Percentiles rank a stretch among this genome's conserved stretches.
Evolutionary conservation across 2,329 filamentous ascomycete genomes (phyloP).

Genomic region (Fusarium graminum): DNA sequence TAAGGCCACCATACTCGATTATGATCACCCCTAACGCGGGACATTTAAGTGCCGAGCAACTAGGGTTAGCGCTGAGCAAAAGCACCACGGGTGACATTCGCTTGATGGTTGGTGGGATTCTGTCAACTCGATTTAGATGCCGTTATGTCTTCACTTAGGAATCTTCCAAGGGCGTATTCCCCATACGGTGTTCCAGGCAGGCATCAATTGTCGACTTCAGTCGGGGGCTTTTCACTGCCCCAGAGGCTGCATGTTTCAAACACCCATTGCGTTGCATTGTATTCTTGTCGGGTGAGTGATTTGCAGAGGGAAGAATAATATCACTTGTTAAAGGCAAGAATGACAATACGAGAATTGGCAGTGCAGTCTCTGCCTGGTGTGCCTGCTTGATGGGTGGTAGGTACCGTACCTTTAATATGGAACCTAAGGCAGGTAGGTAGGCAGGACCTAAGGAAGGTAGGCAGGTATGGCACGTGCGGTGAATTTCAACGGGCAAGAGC

Average conservation of each 20-base stretch:
- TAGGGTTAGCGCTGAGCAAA: conserved; percentile 37
- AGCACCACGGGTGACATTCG: conserved; percentile 32
- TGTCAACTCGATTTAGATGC: conserved; percentile 2
- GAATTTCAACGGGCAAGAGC: conserved; percentile 14
- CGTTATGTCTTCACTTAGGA: not conserved
- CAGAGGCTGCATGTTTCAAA: conserved; percentile 21
- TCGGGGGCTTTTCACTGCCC: conserved; percentile 7
- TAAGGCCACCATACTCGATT: conserved; percentile 17
- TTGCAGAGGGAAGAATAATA: conserved; percentile 1
- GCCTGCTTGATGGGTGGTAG: conserved; percentile 28
- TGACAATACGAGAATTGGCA: conserved; percentile 16
- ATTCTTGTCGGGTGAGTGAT: not conserved
- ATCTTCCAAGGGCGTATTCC: conserved; percentile 4
- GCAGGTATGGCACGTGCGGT: not conserved
- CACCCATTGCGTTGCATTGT: conserved; percentile 16
- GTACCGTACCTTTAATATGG: too few species aligned
- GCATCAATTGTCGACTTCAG: conserved; percentile 24
- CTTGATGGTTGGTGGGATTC: not conserved
- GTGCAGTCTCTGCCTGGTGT: conserved; percentile 45
- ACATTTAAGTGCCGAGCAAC: conserved; percentile 42
- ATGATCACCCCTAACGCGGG: conserved; percentile 26
- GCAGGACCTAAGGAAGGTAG: too few species aligned
- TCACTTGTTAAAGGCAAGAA: conserved; percentile 18
- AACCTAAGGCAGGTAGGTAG: conserved; percentile 11
- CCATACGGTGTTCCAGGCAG: conserved; percentile 26